Percentiles rank a stretch among this genome's conserved stretches.
phyloP scores from a whole-genome alignment of 371 early-diverging fungal genomes.

The Apophysomyces elegans region DNA sequence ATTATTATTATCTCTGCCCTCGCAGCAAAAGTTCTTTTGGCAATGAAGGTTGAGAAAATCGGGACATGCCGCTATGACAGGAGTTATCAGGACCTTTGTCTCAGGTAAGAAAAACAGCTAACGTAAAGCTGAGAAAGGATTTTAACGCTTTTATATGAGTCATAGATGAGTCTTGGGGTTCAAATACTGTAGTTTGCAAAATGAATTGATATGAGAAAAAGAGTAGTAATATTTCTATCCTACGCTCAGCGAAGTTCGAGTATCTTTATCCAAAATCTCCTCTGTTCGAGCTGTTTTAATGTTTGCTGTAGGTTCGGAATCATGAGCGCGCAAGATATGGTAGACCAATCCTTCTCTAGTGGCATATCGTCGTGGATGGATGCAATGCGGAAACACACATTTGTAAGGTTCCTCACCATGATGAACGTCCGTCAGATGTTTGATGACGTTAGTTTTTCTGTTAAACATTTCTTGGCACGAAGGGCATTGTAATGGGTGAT shows the following conservation, averaged over 20 bases:
- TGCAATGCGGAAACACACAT: constrained; percentile 43
- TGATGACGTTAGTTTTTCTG: constrained; percentile 52
- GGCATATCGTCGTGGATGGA: constrained; percentile 48
- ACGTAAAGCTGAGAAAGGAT: too few species aligned
- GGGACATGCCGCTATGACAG: too few species aligned
- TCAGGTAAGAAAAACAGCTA: too few species aligned
- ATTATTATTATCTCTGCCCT: too few species aligned
- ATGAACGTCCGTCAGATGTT: constrained; percentile 46
- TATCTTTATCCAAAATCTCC: background rate
- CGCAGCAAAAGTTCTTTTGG: too few species aligned
- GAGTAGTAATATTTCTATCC: background rate
- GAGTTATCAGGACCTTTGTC: too few species aligned
- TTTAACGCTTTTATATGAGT: too few species aligned
- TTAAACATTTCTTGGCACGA: constrained; percentile 41
- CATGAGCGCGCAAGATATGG: constrained; percentile 50
- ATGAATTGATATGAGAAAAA: background rate
- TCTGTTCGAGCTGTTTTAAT: background rate
- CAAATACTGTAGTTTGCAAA: background rate
- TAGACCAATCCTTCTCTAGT: constrained; percentile 53
- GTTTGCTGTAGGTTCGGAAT: constrained; percentile 49
- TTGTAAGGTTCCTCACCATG: constrained; percentile 50
- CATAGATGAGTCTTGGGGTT: background rate
- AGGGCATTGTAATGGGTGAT: constrained; percentile 51
- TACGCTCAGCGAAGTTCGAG: background rate
- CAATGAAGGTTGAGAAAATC: too few species aligned